Base-by-base conservation (phyloP, 2,329 filamentous ascomycete genomes). In the Aspergillus sp. region DNA sequence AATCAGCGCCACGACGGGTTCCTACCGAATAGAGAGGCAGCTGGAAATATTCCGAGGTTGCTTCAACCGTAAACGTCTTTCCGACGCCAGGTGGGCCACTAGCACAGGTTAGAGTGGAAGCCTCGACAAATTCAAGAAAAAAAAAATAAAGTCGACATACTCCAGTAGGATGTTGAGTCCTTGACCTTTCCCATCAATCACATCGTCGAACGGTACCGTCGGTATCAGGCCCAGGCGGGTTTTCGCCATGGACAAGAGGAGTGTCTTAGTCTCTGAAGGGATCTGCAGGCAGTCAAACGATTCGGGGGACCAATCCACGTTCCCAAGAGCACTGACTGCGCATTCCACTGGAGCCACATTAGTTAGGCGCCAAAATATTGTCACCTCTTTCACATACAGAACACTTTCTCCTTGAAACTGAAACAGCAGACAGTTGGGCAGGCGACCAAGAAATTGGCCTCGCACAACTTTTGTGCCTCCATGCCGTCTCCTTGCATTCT, bases 151-250 rank as follows among this genome's bases (percentile, higher is more conserved):
- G 17, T 34, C 15, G 3, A 50, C 36, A 26, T 50, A 50, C 48
- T 42, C 12, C 13, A 50, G 15, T 15, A 50, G 48, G 20, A 50
- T 18, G 38, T n/a, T 50, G 12, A 50, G 6, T 22, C n/a, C 51
- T 58, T 66, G 59, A 8, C 72, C 73, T 58, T 77, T 76, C 13
- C 70, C 63, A 12, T 67, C 54, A 48, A 74, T 66, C 12, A 72
- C 55, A 57, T 73, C 64, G 44, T 74, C 65, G 43, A 67, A 66
- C 9, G 53, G 56, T 50, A 62, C 32, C n/a, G 52, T 60, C 41
- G 54, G 62, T 57, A 62, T 60, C 32, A 63, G 7, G 11, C 57
- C 55, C 13, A 66, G 48, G 43, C 58, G 60, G 38, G 61, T 56
- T 57, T 59, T 59, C 8, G 52, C 56, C 41, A 65, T 32, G 20